Evolutionary conservation across 352 stramenopile genomes (phyloP), one percentile per base, ranked within the genome.

Genomic region (Phytophthora sansomeana): DNA sequence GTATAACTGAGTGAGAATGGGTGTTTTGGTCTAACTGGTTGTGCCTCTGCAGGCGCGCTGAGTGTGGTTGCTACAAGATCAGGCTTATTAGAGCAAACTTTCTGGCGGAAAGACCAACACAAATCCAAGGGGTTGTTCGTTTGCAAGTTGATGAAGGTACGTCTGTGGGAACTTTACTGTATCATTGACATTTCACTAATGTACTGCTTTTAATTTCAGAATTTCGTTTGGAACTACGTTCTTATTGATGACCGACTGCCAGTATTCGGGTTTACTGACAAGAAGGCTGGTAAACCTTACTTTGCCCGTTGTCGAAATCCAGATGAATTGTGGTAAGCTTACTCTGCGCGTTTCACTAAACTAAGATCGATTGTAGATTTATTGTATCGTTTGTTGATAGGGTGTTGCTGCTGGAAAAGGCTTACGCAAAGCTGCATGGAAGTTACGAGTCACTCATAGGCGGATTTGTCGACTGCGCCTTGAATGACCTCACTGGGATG

Each of bases 221-320:
- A 98, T 58, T 96, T 91, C 58, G 80, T 86, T 0, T 97, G 91
- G 89, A 80, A 94, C 51, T 98, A 96, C 63, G 92, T 98, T n/a
- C 82, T 98, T 19, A 90, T 98, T 24, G 92, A 98, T 51, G 92
- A 98, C 46, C 76, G 81, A 4, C 50, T 97, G 2, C 92, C 92
- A 24, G 84, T 97, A 2, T 96, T 93, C 52, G 87, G 85, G 3
- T 96, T 91, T 56, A 85, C 75, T 0, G 93, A 94, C 46, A 86
- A 69, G n/a, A 91, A 84, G 49, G 59, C 73, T n/a, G 87, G 87
- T 1, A 94, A 95, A 43, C 87, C 87, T 6, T 96, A 89, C 32
- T 96, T 95, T 61, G 87, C 84, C 14, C 81, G 87, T 4, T 95
- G 88, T 63, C 86, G 82, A 13, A 90, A 97, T 62, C 84, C 81